Evolutionary conservation across 2,329 filamentous ascomycete genomes (phyloP).

Genomic region (Hymenoscyphus albidus): DNA sequence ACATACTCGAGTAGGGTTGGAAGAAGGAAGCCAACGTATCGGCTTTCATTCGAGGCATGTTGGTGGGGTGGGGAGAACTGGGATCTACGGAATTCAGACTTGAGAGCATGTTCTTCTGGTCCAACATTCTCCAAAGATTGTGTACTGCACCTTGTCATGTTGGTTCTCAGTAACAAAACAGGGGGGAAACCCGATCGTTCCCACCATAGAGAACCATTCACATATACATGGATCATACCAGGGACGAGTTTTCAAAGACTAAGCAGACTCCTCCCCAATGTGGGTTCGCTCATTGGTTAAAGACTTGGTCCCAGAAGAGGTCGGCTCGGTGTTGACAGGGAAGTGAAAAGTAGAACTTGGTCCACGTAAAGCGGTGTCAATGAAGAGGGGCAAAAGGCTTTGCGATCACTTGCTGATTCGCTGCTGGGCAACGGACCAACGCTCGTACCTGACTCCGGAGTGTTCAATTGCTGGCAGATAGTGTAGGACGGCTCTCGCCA

Average conservation of each 20-base stretch:
- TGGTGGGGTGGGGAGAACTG: not conserved
- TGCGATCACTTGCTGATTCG: slow-evolving; percentile 5
- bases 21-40: not conserved
- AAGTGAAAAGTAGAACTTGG: not conserved
- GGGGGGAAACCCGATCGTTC: not conserved
- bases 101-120: not conserved
- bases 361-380: slow-evolving; percentile 1
- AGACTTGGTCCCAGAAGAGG: not conserved
- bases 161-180: not conserved
- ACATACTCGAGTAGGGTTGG: not conserved
- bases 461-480: not conserved
- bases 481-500: not conserved
- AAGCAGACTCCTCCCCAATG: slow-evolving; percentile 5
- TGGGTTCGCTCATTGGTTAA: not conserved
- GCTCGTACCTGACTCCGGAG: slow-evolving; percentile 2
- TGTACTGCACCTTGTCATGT: not conserved
- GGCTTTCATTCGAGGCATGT: slow-evolving; percentile 2
- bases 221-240: slow-evolving; percentile 1
- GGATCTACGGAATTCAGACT: slow-evolving; percentile 7
- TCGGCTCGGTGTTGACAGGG: not conserved
- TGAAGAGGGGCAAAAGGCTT: not conserved
- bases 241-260: slow-evolving; percentile 1
- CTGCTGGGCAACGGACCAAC: not conserved
- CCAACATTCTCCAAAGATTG: not conserved
- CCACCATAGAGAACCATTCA: slow-evolving; percentile 5